phyloP scores from a whole-genome alignment of 2,329 filamentous ascomycete genomes.

The Lecanosticta acicola region DNA sequence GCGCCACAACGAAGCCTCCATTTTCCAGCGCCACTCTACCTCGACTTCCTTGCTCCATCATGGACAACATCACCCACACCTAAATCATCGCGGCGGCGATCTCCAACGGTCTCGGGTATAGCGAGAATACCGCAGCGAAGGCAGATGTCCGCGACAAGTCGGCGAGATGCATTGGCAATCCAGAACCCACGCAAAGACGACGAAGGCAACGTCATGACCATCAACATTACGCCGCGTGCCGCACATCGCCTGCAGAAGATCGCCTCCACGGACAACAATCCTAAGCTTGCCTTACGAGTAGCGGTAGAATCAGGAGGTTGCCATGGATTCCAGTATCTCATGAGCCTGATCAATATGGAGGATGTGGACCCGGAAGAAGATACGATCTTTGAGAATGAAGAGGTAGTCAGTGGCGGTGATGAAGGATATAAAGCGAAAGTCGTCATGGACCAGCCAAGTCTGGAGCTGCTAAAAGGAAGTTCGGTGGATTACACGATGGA shows the following conservation, averaged over 20 bases:
- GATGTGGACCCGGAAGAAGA: conserved; percentile 69
- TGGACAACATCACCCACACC: conserved; percentile 17
- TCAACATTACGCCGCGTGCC: conserved; percentile 80
- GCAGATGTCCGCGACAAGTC: conserved; percentile 13
- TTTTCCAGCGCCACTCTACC: conserved; percentile 27
- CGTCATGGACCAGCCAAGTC: conserved; percentile 78
- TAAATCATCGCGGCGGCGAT: neutral
- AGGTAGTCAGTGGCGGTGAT: conserved; percentile 31
- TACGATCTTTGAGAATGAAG: conserved; percentile 71
- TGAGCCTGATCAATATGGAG: conserved; percentile 65
- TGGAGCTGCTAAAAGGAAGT: conserved; percentile 85
- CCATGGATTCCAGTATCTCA: conserved; percentile 96
- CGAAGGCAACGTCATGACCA: conserved; percentile 73
- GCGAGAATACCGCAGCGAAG: neutral
- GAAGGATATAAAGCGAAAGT: conserved; percentile 61
- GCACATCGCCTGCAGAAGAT: conserved; percentile 67
- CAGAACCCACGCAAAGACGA: conserved; percentile 74
- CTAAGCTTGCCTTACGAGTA: conserved; percentile 79
- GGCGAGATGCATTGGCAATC: conserved; percentile 34
- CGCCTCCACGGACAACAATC: conserved; percentile 53
- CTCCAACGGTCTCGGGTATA: neutral
- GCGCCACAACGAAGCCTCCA: conserved; percentile 14
- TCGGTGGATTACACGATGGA: conserved; percentile 96
- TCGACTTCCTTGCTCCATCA: conserved; percentile 33
- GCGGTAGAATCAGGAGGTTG: conserved; percentile 91